Evolutionary conservation across 805 yeast species (phyloP), one percentile per base, ranked within the genome.

Genomic region (Candida nitratophila): DNA sequence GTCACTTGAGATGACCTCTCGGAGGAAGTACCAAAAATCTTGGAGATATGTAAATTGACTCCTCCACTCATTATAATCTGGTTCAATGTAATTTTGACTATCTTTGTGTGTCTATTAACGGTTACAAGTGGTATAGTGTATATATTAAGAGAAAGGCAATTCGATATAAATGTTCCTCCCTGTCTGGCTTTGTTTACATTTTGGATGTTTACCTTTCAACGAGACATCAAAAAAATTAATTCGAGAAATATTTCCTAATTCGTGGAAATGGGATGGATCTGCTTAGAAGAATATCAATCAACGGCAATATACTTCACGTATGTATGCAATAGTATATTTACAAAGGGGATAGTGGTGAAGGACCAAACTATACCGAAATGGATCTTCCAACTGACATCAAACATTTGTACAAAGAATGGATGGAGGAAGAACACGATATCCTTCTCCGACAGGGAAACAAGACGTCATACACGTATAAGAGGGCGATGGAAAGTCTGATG

Each of bases 401-500:
- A 46, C 68, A 65, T 37, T 62, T 80, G 14, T 80, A 80, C 51
- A 51, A 70, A 2, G 61, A 66, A 40, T 83, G 87, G 86, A 65
- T 85, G 6, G 77, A 77, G 45, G 79, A 74, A 19, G 74, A 73
- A 34, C 66, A 74, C 1, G 64, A 61, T 3, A 65, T 9, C 29
- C 71, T 74, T n/a, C 63, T 69, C 7, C 56, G 65, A 32, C 67
- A 70, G 39, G 79, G 79, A 10, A 71, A 78, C 20, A 80, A 79
- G 46, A 56, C 74, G 12, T 79, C 76, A 0, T 53, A 71, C 40
- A 71, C 77, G 0, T 81, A 81, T 53, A 62, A 65, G 42, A 70
- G 71, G 48, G 95, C 95, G 0, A 57, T 74, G 41, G 77, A 70
- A 24, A 69, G 74, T 29, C 55, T 89, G 22, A 58, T 65, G 37